A percentile compares a stretch with the other conserved stretches of the same genome.
Conservation (phyloP, 257 asterid species). For the Rhazya stricta region DNA sequence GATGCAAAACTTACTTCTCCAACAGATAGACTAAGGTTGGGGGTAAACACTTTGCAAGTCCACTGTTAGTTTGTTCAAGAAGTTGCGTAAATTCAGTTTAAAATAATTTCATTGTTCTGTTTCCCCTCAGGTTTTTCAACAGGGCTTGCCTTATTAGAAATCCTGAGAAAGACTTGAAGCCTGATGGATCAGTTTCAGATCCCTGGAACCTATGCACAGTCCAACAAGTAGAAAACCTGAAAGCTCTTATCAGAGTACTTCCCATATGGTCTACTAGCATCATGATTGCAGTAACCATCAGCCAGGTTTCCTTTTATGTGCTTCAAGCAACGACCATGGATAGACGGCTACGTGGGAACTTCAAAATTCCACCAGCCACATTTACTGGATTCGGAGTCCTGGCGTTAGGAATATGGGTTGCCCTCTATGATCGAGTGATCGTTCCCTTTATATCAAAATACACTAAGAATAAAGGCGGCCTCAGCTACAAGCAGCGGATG, state of each 20-base stretch:
- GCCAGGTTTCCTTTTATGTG: conserved; percentile 54
- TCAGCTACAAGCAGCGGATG: conserved; percentile 44
- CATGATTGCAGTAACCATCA: conserved; percentile 44
- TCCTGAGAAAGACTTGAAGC: conserved; percentile 35
- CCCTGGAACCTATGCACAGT: conserved; percentile 58
- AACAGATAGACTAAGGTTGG: conserved; percentile 41
- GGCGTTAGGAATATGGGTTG: conserved; percentile 49
- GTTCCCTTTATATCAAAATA: conserved; percentile 41
- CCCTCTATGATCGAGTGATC: conserved; percentile 46
- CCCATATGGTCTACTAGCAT: conserved; percentile 79
- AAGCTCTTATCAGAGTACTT: conserved; percentile 45
- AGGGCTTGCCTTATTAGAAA: conserved; percentile 53
- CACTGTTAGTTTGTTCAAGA: background rate
- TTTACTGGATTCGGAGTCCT: conserved; percentile 37
- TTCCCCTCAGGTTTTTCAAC: conserved; percentile 29
- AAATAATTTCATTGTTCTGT: background rate
- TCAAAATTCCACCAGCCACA: conserved; percentile 57
- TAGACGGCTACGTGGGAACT: conserved; percentile 33
- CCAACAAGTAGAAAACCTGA: conserved; percentile 60
- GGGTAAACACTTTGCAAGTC: background rate
- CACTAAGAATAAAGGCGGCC: conserved; percentile 47
- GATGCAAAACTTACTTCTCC: conserved; percentile 34
- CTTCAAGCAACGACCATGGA: conserved; percentile 58
- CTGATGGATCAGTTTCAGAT: conserved; percentile 41
- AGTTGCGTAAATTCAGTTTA: background rate